These are phyloP conservation scores for Talaromyces borbonicus DNA, from an alignment of 495 filamentous ascomycete genomes.

Conservation along the genomic window DNA sequence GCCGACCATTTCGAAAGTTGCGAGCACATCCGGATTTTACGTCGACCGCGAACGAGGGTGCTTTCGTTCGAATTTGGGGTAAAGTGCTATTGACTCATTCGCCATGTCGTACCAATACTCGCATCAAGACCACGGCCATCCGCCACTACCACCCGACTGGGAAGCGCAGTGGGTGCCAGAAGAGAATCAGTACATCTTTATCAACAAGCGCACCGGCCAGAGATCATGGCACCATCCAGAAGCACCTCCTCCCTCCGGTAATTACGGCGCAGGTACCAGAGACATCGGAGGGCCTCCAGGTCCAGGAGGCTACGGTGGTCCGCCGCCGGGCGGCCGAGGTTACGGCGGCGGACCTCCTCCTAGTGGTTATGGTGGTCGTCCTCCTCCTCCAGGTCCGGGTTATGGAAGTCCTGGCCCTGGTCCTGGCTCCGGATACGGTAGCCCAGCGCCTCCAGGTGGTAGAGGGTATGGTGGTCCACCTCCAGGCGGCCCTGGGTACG, in stretches of 20 bases:
- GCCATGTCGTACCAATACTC: conserved; percentile 9
- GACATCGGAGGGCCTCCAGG: conserved; percentile 1
- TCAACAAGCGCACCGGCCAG: conserved; percentile 7
- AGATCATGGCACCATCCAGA: conserved; percentile 6
- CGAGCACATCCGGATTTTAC: too few relatives aligned
- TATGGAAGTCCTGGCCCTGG: neutral
- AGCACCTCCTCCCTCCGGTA: neutral
- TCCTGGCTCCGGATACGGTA: neutral
- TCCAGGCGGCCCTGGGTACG: neutral
- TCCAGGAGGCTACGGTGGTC: neutral
- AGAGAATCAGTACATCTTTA: conserved; percentile 5
- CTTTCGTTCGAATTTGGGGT: too few relatives aligned
- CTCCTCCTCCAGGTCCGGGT: neutral
- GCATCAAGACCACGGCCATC: conserved; percentile 8
- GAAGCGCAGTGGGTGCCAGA: conserved; percentile 3
- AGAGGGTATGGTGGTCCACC: conserved; percentile 1
- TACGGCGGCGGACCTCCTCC: neutral
- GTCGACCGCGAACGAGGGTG: too few relatives aligned
- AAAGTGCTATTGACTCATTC: too few relatives aligned
- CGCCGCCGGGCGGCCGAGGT: conserved; percentile 1
- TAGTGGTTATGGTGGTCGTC: neutral
- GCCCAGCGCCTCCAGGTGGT: neutral
- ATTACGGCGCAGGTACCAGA: neutral
- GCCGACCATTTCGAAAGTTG: too few relatives aligned
- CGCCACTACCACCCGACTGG: conserved; percentile 4